phyloP scores from a whole-genome alignment of 495 filamentous ascomycete genomes.

The Tuber indicum region DNA sequence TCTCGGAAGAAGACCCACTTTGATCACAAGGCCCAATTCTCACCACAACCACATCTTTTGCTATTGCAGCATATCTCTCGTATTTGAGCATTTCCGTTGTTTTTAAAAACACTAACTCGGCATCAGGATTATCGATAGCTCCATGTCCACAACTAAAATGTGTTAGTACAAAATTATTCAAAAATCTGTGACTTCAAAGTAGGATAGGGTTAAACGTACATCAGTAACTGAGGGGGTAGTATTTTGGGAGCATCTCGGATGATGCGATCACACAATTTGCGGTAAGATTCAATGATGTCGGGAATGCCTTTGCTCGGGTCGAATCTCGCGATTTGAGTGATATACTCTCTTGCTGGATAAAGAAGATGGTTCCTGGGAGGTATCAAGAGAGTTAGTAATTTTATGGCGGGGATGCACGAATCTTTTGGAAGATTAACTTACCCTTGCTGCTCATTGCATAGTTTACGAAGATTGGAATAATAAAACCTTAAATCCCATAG shows the following conservation, averaged over 20 bases:
- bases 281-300: constrained; percentile 71
- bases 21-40: constrained; percentile 74
- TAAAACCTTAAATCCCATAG: constrained; percentile 73
- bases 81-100: constrained; percentile 60
- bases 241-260: constrained; percentile 44
- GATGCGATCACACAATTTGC: constrained; percentile 58
- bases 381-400: constrained; percentile 9
- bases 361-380: constrained; percentile 54
- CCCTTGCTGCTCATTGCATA: constrained; percentile 56
- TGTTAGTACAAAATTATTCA: constrained; percentile 6
- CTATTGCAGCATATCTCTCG: constrained; percentile 48
- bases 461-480: constrained; percentile 62
- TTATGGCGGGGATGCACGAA: not conserved
- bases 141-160: constrained; percentile 58
- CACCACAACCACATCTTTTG: constrained; percentile 64
- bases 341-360: constrained; percentile 68
- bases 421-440: constrained; percentile 34
- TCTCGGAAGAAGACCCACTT: constrained; percentile 8
- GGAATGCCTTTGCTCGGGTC: constrained; percentile 82
- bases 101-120: constrained; percentile 62
- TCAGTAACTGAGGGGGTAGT: constrained; percentile 64
- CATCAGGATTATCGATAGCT: constrained; percentile 81
- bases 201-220: constrained; percentile 42
- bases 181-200: not conserved
- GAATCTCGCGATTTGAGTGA: constrained; percentile 77